These are phyloP conservation scores for Arthrobotrys sinensis DNA, from an alignment of 2,329 filamentous ascomycete genomes.

Conservation along the genomic window DNA sequence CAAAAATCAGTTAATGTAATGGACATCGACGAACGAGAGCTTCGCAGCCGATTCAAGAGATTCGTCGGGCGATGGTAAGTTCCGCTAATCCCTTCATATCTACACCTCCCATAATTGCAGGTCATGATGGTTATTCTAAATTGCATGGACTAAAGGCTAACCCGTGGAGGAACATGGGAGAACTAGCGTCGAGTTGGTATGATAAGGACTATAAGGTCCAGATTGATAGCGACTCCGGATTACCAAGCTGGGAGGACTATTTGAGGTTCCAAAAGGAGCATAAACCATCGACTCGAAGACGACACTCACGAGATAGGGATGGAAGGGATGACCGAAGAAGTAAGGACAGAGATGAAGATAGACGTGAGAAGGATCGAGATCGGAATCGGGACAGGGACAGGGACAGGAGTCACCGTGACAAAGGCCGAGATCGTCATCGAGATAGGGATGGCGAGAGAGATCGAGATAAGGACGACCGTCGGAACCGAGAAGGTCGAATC, in stretches of 20 bases:
- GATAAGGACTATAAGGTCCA: conserved; percentile 78
- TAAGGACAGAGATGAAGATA: conserved; percentile 32
- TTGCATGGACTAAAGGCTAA: conserved; percentile 67
- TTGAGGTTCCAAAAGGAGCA: conserved; percentile 28
- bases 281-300: conserved; percentile 31
- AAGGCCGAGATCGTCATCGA: conserved; percentile 45
- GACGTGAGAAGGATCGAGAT: conserved; percentile 12
- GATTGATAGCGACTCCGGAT: conserved; percentile 65
- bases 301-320: conserved; percentile 16
- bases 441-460: conserved; percentile 8
- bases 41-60: conserved; percentile 90
- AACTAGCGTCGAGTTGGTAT: conserved; percentile 93
- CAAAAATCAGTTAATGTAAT: conserved; percentile 83
- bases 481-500: conserved; percentile 15
- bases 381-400: conserved; percentile 28
- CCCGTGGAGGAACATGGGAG: conserved; percentile 81
- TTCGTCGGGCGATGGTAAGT: conserved; percentile 87
- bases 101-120: conserved; percentile 15
- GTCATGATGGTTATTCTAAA: background rate
- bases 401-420: conserved; percentile 41
- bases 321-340: conserved; percentile 22
- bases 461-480: conserved; percentile 24
- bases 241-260: conserved; percentile 60
- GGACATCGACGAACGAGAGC: conserved; percentile 79
- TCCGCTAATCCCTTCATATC: conserved; percentile 15